Percentiles rank a stretch among this genome's conserved stretches.
These are phyloP conservation scores for Obba rivulosa DNA, from an alignment of 768 basidiomycete genomes.

Conservation along the genomic window DNA sequence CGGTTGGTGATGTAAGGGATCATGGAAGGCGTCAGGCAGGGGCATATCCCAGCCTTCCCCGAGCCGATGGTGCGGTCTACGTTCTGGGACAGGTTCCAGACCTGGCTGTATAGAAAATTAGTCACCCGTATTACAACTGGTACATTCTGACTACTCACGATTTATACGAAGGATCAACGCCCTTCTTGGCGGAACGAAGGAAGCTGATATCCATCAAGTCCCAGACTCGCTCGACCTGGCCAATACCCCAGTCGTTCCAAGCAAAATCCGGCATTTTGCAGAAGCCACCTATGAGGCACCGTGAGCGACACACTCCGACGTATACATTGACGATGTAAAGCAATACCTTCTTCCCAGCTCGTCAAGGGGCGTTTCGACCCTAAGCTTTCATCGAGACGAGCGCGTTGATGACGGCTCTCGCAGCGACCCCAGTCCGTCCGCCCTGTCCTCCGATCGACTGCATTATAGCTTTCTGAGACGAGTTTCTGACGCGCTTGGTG, in stretches of 20 bases:
- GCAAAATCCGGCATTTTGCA: constrained; percentile 85
- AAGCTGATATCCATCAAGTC: constrained; percentile 91
- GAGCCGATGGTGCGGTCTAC: constrained; percentile 89
- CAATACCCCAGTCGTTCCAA: constrained; percentile 92
- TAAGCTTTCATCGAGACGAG: constrained; percentile 75
- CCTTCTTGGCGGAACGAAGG: constrained; percentile 73
- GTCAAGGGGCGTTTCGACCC: constrained; percentile 85
- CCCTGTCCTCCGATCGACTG: constrained; percentile 62
- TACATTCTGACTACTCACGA: constrained; percentile 53
- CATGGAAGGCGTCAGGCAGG: constrained; percentile 94
- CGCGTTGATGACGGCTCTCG: constrained; percentile 86
- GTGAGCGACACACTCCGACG: not conserved
- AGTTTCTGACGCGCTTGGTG: constrained; percentile 84
- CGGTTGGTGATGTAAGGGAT: constrained; percentile 95
- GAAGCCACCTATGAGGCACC: constrained; percentile 50
- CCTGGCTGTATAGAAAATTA: constrained; percentile 43
- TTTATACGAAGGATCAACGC: constrained; percentile 83
- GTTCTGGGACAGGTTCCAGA: constrained; percentile 97
- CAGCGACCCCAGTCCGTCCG: constrained; percentile 90
- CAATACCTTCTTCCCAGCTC: constrained; percentile 85
- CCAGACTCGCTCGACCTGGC: constrained; percentile 92
- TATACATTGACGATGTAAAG: not conserved
- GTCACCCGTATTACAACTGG: not conserved
- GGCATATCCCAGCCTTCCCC: constrained; percentile 76
- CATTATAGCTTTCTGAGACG: constrained; percentile 60